Evolutionary conservation across 805 yeast genomes (phyloP), one percentile per base, ranked within the genome.

Genomic region (Metschnikowia peoriensis): DNA sequence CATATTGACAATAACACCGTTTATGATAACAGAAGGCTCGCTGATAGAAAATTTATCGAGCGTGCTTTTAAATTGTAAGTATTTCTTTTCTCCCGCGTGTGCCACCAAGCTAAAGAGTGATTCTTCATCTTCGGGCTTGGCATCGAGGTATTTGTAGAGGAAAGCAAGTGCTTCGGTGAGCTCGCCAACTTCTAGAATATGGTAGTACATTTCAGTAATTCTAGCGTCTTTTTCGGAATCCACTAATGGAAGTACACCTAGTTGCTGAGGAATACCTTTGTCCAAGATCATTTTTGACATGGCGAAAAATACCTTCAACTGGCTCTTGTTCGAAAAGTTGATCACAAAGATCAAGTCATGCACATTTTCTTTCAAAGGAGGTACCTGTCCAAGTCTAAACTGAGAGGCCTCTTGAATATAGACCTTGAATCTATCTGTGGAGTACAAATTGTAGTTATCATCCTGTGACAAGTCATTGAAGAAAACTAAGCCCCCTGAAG

Each of bases 401-500:
- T 53, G 49, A 6, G 49, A 14, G 1, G 59, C 58, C 14, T 50
- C 52, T 3, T 61, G 63, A 39, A 80, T 60, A 61, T 86, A 86
- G 0, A 70, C 75, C 8, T 71, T 66, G 11, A 79, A 65, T 41
- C 85, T 74, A 27, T 69, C 63, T 1, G 62, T 42, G 0, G 81
- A 63, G 61, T 78, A 78, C 8, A 70, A 65, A 1, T 66, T 61
- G 62, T 88, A 91, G 34, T 71, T 75, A 0, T 65, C 60, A 62
- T 89, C 96, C 0, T 55, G 63, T 58, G 84, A 96, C 6, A 93
- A 71, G 65, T 94, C 88, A 63, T 93, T 94, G 61, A 93, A 76
- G 72, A 83, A 91, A 1, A 87, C 75, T 7, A 91, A 79, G 0
- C 77, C 78, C 6, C 72, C 71, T 28, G 61, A 60, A 3, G 44